These are phyloP conservation scores for Purshia tridentata DNA, from an alignment of 306 rosid species.

Conservation along the genomic window DNA sequence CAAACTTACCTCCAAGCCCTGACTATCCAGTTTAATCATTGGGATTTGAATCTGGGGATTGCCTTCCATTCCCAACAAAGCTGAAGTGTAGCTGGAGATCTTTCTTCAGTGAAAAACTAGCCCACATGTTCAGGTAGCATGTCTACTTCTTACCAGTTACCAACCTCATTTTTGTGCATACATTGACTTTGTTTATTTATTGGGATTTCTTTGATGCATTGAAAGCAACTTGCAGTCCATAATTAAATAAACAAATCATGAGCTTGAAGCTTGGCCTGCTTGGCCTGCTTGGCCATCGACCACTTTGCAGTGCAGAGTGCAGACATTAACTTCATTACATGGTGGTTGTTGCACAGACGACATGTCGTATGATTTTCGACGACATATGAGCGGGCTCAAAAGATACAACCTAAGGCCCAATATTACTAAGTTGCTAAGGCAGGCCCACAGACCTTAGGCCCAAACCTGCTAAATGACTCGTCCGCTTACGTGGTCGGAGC, in stretches of 20 bases:
- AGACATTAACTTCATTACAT: no score
- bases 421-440: no score
- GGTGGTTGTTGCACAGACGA: no score
- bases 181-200: background rate
- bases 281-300: no score
- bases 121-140: background rate
- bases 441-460: background rate
- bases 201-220: background rate
- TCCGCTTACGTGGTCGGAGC: background rate
- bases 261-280: background rate
- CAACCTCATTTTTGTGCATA: constrained; percentile 1
- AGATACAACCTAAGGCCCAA: background rate
- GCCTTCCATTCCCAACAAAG: constrained; percentile 38
- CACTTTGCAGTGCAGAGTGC: no score
- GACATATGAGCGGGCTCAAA: no score
- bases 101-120: background rate
- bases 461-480: background rate
- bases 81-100: constrained; percentile 9
- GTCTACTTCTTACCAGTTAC: constrained; percentile 16
- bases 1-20: constrained; percentile 62
- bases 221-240: background rate
- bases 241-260: background rate
- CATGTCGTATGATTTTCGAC: no score
- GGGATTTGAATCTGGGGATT: constrained; percentile 40
- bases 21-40: constrained; percentile 66